phyloP scores from a whole-genome alignment of 805 yeast genomes.

The Starmerella bacillaris region DNA sequence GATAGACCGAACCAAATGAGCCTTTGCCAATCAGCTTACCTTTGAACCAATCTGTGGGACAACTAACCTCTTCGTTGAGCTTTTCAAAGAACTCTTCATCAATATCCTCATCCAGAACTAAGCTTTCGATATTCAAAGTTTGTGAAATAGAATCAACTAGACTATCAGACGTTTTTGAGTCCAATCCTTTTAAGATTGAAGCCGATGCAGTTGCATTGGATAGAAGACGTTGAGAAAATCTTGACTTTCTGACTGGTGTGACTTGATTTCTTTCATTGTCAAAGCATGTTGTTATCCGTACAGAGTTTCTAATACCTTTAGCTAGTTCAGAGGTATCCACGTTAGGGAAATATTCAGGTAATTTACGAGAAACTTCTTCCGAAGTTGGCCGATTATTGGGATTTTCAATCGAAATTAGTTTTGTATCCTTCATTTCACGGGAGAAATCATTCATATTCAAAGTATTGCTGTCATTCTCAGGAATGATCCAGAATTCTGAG shows the following conservation, averaged over 20 bases:
- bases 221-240: not conserved
- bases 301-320: conserved; percentile 68
- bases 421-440: not conserved
- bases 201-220: not conserved
- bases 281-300: conserved; percentile 58
- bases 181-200: not conserved
- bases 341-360: conserved; percentile 82
- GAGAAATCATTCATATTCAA: not conserved
- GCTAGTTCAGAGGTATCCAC: conserved; percentile 54
- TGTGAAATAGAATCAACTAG: conserved; percentile 19
- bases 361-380: conserved; percentile 71
- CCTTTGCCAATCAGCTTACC: conserved; percentile 93
- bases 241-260: too few species aligned
- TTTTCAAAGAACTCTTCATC: conserved; percentile 23
- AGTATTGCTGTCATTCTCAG: not conserved
- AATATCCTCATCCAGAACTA: not conserved
- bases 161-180: not conserved
- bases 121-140: conserved; percentile 17
- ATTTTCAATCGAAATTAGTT: not conserved
- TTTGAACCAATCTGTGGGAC: conserved; percentile 74
- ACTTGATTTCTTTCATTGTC: too few species aligned
- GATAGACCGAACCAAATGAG: conserved; percentile 79
- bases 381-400: conserved; percentile 54
- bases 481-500: conserved; percentile 8
- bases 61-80: conserved; percentile 27